A percentile compares a stretch with the other conserved stretches of the same genome.
Evolutionary conservation across 129 eudicot species (phyloP).

Genomic region (Pseudognaphalium luteoalbum): DNA sequence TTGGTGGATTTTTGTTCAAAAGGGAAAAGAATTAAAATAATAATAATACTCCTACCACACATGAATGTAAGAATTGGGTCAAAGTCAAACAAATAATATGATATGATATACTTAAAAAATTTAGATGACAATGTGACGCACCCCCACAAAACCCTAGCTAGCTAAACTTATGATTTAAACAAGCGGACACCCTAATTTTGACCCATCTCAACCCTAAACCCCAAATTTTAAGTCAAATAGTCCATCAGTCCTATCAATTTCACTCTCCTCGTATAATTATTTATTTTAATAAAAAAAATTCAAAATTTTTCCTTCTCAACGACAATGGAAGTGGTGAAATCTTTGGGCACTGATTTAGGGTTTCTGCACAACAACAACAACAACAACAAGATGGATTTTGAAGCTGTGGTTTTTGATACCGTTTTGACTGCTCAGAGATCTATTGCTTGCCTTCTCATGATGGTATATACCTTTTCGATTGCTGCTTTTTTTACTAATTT

Average conservation of each 20-base stretch:
- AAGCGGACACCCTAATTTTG: conserved; percentile 34
- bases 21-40: too few species aligned
- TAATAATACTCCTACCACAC: too few species aligned
- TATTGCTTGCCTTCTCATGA: conserved; percentile 50
- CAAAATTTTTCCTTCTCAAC: not conserved
- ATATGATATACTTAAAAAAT: too few species aligned
- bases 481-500: not conserved
- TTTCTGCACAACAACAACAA: conserved; percentile 28
- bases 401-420: conserved; percentile 44
- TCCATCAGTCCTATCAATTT: conserved; percentile 11
- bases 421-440: conserved; percentile 68
- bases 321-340: conserved; percentile 51
- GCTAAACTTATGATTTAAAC: not conserved
- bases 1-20: too few species aligned
- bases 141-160: conserved; percentile 49
- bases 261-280: conserved; percentile 1
- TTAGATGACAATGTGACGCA: not conserved
- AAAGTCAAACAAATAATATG: too few species aligned
- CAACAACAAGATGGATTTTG: conserved; percentile 23
- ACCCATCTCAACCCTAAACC: too few species aligned
- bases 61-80: too few species aligned
- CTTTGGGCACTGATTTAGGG: conserved; percentile 38
- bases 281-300: not conserved
- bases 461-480: conserved; percentile 38
- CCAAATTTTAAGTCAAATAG: not conserved